These are phyloP conservation scores for Scedosporium apiospermum DNA, from an alignment of 2,329 filamentous ascomycete species.

Conservation along the genomic window DNA sequence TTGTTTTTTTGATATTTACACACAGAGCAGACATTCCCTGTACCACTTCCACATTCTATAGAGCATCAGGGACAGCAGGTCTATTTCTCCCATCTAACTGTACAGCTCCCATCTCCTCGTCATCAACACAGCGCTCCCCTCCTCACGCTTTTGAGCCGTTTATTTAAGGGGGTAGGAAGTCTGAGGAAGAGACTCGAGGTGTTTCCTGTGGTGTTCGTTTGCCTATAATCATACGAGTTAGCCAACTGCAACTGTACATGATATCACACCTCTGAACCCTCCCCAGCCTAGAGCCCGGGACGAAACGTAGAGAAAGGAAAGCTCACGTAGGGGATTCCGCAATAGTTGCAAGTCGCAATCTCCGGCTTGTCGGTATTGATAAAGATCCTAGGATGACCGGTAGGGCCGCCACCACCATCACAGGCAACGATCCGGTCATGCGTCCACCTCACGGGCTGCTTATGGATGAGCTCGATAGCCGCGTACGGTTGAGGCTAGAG, in stretches of 20 bases:
- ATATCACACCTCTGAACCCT: neutral
- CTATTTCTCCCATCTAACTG: neutral
- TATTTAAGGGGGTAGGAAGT: constrained; percentile 71
- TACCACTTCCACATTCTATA: neutral
- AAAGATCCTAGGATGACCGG: constrained; percentile 86
- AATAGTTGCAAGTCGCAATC: constrained; percentile 86
- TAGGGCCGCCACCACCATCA: constrained; percentile 82
- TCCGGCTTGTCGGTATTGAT: constrained; percentile 98
- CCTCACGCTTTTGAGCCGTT: constrained; percentile 9
- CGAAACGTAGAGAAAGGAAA: constrained; percentile 1
- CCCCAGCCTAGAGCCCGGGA: neutral
- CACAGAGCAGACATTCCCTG: constrained; percentile 2
- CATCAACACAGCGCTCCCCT: constrained; percentile 1
- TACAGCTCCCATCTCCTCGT: neutral
- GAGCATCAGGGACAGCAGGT: neutral
- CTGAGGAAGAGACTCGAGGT: constrained; percentile 71
- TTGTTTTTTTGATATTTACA: constrained; percentile 10
- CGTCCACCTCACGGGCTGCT: constrained; percentile 88
- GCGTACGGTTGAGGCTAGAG: constrained; percentile 74
- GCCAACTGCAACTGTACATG: neutral
- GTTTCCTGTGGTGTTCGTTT: constrained; percentile 76
- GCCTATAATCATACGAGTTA: constrained; percentile 46
- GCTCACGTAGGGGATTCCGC: constrained; percentile 84
- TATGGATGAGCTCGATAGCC: constrained; percentile 92
- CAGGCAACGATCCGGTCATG: constrained; percentile 75